A percentile compares a stretch with the other conserved stretches of the same genome.
Conservation (phyloP, 2,329 filamentous ascomycete species). For the Fusarium foetens region DNA sequence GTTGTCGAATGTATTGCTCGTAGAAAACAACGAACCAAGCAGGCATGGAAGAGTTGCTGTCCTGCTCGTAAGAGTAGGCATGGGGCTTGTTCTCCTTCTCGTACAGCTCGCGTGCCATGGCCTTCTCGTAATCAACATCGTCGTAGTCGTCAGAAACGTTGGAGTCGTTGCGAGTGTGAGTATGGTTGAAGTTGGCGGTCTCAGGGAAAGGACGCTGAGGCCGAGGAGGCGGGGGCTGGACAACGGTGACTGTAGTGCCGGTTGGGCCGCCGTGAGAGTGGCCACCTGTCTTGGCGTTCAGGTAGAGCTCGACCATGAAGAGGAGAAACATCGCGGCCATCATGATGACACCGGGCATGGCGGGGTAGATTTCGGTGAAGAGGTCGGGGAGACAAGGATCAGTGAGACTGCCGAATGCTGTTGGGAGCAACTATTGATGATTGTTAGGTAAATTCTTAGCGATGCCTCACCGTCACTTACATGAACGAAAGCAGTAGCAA, state of each 20-base stretch:
- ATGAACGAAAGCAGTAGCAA: conserved; percentile 80
- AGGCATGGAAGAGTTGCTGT: conserved; percentile 58
- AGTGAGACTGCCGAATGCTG: conserved; percentile 64
- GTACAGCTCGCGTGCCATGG: conserved; percentile 52
- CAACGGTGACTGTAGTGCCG: conserved; percentile 45
- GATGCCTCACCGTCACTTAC: too few species aligned
- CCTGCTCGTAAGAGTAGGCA: conserved; percentile 42
- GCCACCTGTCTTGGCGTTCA: conserved; percentile 67
- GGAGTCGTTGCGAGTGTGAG: conserved; percentile 10
- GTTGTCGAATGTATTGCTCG: conserved; percentile 70
- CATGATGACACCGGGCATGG: conserved; percentile 73
- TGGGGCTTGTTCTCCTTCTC: conserved; percentile 46
- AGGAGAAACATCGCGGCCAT: conserved; percentile 70
- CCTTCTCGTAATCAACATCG: conserved; percentile 53
- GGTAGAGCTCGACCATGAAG: conserved; percentile 71
- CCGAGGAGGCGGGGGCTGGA: background rate
- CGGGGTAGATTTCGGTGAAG: conserved; percentile 68
- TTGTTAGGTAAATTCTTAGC: background rate
- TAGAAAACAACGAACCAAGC: conserved; percentile 72
- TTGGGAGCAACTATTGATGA: conserved; percentile 61
- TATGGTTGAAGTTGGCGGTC: background rate
- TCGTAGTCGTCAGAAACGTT: background rate
- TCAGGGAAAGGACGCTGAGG: conserved; percentile 12
- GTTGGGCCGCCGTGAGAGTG: conserved; percentile 68
- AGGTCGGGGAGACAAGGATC: conserved; percentile 68